phyloP scores from a whole-genome alignment of 495 filamentous ascomycete genomes.

The Durotheca rogersii region DNA sequence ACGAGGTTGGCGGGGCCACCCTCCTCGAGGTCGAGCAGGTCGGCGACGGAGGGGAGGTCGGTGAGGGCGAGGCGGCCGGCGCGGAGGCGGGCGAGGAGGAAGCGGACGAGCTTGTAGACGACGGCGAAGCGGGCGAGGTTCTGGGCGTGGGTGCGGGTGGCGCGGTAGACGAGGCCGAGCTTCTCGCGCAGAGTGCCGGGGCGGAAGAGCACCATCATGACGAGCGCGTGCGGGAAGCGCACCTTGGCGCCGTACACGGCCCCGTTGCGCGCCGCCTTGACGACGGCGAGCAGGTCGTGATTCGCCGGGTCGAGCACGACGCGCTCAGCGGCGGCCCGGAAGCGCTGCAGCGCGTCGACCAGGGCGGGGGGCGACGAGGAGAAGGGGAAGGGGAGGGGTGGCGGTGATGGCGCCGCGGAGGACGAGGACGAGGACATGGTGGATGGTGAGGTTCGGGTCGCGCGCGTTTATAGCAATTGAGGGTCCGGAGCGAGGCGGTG shows the following conservation, averaged over 20 bases:
- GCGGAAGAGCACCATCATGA: slow-evolving; percentile 96
- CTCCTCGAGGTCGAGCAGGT: background rate
- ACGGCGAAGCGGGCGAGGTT: slow-evolving; percentile 90
- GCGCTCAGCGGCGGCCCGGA: slow-evolving; percentile 57
- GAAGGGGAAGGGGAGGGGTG: background rate
- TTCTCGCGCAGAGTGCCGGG: slow-evolving; percentile 84
- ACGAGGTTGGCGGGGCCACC: background rate
- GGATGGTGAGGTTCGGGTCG: too few species aligned
- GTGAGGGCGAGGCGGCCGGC: background rate
- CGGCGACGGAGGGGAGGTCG: too few species aligned
- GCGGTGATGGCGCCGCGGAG: background rate
- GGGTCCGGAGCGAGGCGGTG: background rate
- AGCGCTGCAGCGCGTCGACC: slow-evolving; percentile 2
- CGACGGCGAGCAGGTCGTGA: slow-evolving; percentile 74
- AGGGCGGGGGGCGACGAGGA: slow-evolving; percentile 1
- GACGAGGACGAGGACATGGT: background rate
- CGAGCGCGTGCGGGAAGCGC: slow-evolving; percentile 95
- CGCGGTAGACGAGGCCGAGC: slow-evolving; percentile 70
- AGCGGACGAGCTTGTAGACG: slow-evolving; percentile 81
- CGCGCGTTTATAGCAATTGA: too few species aligned
- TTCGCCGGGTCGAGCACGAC: slow-evolving; percentile 80
- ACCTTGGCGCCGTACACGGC: slow-evolving; percentile 97
- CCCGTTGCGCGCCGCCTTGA: slow-evolving; percentile 95
- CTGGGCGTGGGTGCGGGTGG: slow-evolving; percentile 84
- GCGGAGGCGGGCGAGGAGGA: slow-evolving; percentile 50